Percentiles rank a stretch among this genome's conserved stretches.
These are phyloP conservation scores for Xylaria sp. DNA, from an alignment of 2,329 filamentous ascomycete species.

Conservation along the genomic window DNA sequence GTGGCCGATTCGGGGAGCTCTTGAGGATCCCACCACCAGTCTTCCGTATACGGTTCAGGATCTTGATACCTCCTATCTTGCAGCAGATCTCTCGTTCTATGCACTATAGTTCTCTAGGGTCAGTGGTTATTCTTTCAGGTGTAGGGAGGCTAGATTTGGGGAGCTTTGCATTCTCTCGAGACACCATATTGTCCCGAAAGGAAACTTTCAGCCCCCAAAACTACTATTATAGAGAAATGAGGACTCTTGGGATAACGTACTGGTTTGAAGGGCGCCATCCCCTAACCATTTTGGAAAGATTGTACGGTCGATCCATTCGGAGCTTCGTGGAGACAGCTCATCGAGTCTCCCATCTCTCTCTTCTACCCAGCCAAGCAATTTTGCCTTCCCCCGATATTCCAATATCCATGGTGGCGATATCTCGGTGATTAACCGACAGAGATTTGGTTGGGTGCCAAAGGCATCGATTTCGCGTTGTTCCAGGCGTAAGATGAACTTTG, in stretches of 20 bases:
- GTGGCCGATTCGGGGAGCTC: conserved; percentile 16
- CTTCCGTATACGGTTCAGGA: conserved; percentile 9
- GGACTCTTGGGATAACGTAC: not conserved
- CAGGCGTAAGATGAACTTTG: conserved; percentile 24
- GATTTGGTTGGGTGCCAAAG: conserved; percentile 8
- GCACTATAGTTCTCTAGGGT: conserved; percentile 1
- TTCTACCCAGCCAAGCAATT: conserved; percentile 12
- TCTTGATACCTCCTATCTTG: not conserved
- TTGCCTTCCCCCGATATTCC: conserved; percentile 7
- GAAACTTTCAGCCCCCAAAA: not conserved
- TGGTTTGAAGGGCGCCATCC: not conserved
- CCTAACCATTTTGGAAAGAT: conserved; percentile 20
- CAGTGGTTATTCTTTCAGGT: not conserved
- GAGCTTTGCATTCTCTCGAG: not conserved
- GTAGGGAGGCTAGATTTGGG: not conserved
- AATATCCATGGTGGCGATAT: conserved; percentile 18
- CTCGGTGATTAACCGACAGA: not conserved
- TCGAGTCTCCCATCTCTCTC: conserved; percentile 18
- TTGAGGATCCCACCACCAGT: conserved; percentile 22
- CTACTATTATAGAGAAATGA: not conserved
- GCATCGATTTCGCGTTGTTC: conserved; percentile 24
- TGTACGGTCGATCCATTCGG: conserved; percentile 15
- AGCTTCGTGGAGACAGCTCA: conserved; percentile 10
- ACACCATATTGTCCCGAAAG: not conserved
- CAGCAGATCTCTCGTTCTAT: conserved; percentile 1